Evolutionary conservation across 1,284 basidiomycete genomes (phyloP).

Genomic region (Takashimella tepidaria): DNA sequence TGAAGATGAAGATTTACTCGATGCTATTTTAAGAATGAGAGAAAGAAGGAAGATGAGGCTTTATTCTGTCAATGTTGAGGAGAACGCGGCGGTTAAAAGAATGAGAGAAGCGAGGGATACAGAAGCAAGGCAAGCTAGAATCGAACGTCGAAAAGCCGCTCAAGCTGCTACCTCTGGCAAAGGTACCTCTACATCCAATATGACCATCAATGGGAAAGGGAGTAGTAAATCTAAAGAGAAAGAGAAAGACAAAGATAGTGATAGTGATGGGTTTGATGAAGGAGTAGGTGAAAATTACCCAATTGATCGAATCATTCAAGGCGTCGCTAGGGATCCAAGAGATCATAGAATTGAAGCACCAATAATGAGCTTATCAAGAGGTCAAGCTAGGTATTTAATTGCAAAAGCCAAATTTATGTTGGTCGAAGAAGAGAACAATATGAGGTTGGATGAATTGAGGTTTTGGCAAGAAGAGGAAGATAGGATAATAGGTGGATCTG

Average conservation of each 20-base stretch:
- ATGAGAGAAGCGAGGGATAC: conserved; percentile 4
- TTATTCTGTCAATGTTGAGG: conserved; percentile 6
- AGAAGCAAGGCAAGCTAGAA: conserved; percentile 10
- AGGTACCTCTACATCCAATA: too few species aligned
- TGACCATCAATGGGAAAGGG: background rate
- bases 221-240: conserved; percentile 3
- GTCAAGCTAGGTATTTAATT: conserved; percentile 41
- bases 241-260: conserved; percentile 6
- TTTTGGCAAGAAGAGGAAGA: conserved; percentile 17
- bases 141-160: conserved; percentile 7
- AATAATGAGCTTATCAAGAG: conserved; percentile 27
- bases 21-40: conserved; percentile 13
- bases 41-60: background rate
- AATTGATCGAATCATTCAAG: conserved; percentile 14
- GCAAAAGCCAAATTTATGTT: conserved; percentile 46
- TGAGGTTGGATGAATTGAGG: conserved; percentile 31
- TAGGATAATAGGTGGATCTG: background rate
- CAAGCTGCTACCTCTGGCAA: conserved; percentile 5
- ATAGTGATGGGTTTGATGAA: conserved; percentile 26
- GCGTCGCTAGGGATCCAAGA: conserved; percentile 16
- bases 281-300: conserved; percentile 16
- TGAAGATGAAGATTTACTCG: conserved; percentile 17
- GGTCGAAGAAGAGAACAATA: conserved; percentile 42
- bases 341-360: conserved; percentile 16
- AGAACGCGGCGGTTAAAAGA: conserved; percentile 12